Base-by-base conservation (phyloP, 2,329 filamentous ascomycete species). In the Monilinia fructicola region DNA sequence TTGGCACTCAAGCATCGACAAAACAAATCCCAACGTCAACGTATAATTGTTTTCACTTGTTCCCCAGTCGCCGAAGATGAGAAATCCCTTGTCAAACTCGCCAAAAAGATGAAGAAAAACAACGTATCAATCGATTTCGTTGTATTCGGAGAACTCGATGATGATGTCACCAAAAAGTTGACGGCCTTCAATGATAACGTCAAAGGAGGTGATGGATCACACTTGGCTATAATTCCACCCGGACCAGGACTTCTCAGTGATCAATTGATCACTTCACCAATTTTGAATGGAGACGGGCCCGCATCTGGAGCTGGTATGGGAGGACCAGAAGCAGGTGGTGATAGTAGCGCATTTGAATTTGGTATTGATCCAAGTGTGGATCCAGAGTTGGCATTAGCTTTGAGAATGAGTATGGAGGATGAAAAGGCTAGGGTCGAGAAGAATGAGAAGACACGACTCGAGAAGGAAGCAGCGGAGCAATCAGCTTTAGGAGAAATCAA, bases 41-140 rank as follows among this genome's bases (percentile, higher is more conserved):
- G 95, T 72, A 96, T 99, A 83, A 90, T 99, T 79, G 93, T 96
- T 69, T 97, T 99, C 79, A 90, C 93, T 70, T 99, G 95, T 85
- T 97, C 93, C 53, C 91, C 93, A 38, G 89, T 98, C 76, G 85
- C 88, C 69, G 95, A 99, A 76, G 90, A 92, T 71, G 91, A 97
- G 79, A 95, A 95, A 81, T 87, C 90, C 64, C 87, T 99, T 61
- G 86, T 93, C 69, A 91, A 92, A 76, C 85, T 99, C 40, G 93
- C 95, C 54, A 96, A 95, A 83, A 96, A 95, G 82, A 96, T 98
- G 93, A 98, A 98, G 87, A 99, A 99, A 85, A 90, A 90, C 79
- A 94, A 91, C 76, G 91, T 97, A 68, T 91, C 89, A 69, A 91
- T 99, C 76, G 95, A 99, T 79, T 94, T 99, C 76, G 86, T 99